phyloP scores from a whole-genome alignment of 805 yeast genomes.

The Yarrowia alimentaria region DNA sequence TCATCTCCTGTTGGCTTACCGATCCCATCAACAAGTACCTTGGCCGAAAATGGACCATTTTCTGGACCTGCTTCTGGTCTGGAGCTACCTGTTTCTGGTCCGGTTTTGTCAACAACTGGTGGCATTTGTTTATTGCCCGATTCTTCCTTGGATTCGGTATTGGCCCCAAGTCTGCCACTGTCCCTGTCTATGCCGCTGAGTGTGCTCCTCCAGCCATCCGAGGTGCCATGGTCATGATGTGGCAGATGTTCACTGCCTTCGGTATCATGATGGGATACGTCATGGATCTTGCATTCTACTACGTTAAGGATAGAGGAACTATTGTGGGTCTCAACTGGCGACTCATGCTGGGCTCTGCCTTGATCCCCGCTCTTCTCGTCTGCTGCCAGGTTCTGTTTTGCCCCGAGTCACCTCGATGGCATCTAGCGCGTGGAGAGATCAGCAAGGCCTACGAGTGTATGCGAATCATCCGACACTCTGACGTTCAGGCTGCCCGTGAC shows the following conservation, averaged over 20 bases:
- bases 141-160: slow-evolving; percentile 62
- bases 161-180: slow-evolving; percentile 66
- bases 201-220: slow-evolving; percentile 56
- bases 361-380: slow-evolving; percentile 57
- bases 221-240: slow-evolving; percentile 66
- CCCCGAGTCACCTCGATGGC: slow-evolving; percentile 74
- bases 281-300: slow-evolving; percentile 52
- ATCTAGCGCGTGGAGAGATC: slow-evolving; percentile 53
- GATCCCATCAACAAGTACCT: slow-evolving; percentile 50
- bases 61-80: slow-evolving; percentile 56
- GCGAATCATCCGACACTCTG: slow-evolving; percentile 46
- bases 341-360: slow-evolving; percentile 63
- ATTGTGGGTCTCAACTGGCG: slow-evolving; percentile 49
- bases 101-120: slow-evolving; percentile 60
- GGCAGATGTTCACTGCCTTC: slow-evolving; percentile 75
- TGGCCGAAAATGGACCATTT: slow-evolving; percentile 63
- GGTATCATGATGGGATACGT: slow-evolving; percentile 70
- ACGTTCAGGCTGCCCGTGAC: slow-evolving; percentile 63
- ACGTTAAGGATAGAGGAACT: not conserved
- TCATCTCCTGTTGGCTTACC: slow-evolving; percentile 56
- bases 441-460: slow-evolving; percentile 53
- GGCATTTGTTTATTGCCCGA: slow-evolving; percentile 59
- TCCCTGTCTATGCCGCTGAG: slow-evolving; percentile 66
- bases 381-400: slow-evolving; percentile 53
- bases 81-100: slow-evolving; percentile 63